Percentiles rank a stretch among this genome's conserved stretches.
phyloP scores from a whole-genome alignment of 2,329 filamentous ascomycete genomes.

The Tympanopsis confertula region DNA sequence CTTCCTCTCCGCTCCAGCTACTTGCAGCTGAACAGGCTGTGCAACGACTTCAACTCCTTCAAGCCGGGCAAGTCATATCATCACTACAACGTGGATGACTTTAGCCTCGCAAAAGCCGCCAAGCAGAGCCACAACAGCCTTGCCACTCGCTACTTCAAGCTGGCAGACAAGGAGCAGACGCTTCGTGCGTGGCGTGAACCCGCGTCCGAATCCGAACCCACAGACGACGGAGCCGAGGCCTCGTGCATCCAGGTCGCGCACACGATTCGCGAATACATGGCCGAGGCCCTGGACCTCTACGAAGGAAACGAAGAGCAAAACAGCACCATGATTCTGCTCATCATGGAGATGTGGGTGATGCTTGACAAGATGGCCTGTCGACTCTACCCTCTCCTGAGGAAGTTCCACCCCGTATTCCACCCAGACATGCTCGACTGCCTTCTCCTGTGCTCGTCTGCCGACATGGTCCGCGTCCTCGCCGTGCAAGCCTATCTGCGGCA shows the following conservation, averaged over 20 bases:
- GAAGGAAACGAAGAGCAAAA: slow-evolving; percentile 31
- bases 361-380: slow-evolving; percentile 36
- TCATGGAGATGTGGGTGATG: slow-evolving; percentile 44
- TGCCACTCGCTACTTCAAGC: slow-evolving; percentile 6
- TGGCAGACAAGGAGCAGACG: slow-evolving; percentile 8
- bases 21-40: slow-evolving; percentile 13
- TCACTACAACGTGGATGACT: not conserved
- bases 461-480: slow-evolving; percentile 35
- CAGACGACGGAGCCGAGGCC: too few species aligned
- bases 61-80: too few species aligned
- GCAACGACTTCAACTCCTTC: too few species aligned
- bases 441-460: slow-evolving; percentile 28
- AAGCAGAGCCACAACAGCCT: slow-evolving; percentile 4
- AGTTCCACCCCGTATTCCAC: slow-evolving; percentile 38
- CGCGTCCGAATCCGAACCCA: slow-evolving; percentile 6
- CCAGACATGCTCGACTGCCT: slow-evolving; percentile 39
- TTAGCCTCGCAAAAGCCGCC: slow-evolving; percentile 1
- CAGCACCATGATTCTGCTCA: slow-evolving; percentile 36
- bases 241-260: too few species aligned
- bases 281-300: too few species aligned
- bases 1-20: slow-evolving; percentile 29
- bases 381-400: slow-evolving; percentile 30
- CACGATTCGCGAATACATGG: too few species aligned
- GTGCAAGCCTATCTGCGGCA: slow-evolving; percentile 36
- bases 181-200: not conserved